phyloP scores from a whole-genome alignment of 2,329 filamentous ascomycete species.

The Ambrosiella cleistominuta region DNA sequence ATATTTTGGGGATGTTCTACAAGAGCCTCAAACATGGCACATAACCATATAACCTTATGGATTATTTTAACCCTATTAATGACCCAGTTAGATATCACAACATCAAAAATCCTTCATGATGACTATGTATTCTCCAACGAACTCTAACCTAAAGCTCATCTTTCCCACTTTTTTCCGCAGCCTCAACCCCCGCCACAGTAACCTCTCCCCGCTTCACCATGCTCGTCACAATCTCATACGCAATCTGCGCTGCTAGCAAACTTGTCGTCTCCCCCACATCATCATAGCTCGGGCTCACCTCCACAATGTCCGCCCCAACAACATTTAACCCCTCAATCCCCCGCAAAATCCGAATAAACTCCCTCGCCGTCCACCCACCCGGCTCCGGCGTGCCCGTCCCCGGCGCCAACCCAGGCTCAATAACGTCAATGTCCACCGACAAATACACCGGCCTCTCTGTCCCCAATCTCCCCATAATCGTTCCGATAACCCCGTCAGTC shows the following conservation, averaged over 20 bases:
- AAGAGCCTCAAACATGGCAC: too few species aligned
- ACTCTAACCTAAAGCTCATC: neutral
- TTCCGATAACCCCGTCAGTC: slow-evolving; percentile 47
- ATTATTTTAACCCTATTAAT: neutral
- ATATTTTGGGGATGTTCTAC: too few species aligned
- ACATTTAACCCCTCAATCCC: slow-evolving; percentile 71
- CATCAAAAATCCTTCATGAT: neutral
- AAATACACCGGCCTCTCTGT: slow-evolving; percentile 65
- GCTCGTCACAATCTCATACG: slow-evolving; percentile 65
- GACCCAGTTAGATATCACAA: neutral
- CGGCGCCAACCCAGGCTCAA: slow-evolving; percentile 51
- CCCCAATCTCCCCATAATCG: slow-evolving; percentile 56
- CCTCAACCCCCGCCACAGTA: neutral
- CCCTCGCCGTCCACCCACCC: slow-evolving; percentile 78
- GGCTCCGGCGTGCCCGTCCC: slow-evolving; percentile 81
- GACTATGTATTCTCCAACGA: neutral
- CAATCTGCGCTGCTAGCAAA: slow-evolving; percentile 62
- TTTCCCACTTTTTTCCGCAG: neutral
- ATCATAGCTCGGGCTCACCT: slow-evolving; percentile 72
- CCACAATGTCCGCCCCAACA: slow-evolving; percentile 78
- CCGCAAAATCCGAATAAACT: slow-evolving; percentile 67
- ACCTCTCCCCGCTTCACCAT: slow-evolving; percentile 37
- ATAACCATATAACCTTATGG: too few species aligned
- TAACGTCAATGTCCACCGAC: slow-evolving; percentile 65
- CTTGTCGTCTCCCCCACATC: slow-evolving; percentile 59